phyloP scores from a whole-genome alignment of 805 yeast genomes.

The baker's yeast (Saccharomyces cerevisiae) region DNA sequence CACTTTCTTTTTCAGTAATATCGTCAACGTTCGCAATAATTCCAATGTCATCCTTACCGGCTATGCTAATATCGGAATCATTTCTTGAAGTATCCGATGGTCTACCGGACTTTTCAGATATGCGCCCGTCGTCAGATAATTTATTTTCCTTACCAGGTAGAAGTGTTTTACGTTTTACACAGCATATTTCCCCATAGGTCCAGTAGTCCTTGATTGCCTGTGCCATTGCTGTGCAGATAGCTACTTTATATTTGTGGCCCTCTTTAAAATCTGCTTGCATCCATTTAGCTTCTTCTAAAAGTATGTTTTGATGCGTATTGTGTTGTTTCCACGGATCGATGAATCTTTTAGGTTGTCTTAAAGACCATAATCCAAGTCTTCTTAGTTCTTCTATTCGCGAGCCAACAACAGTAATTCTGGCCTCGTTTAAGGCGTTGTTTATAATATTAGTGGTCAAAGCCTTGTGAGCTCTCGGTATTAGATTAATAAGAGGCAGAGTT shows the following conservation, averaged over 20 bases:
- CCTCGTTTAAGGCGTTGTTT: slow-evolving; percentile 80
- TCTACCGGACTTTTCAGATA: background rate
- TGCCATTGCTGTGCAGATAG: slow-evolving; percentile 62
- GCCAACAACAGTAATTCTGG: slow-evolving; percentile 80
- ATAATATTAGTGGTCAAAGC: slow-evolving; percentile 76
- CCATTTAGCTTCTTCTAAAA: slow-evolving; percentile 78
- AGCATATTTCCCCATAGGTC: slow-evolving; percentile 61
- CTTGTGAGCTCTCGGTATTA: slow-evolving; percentile 80
- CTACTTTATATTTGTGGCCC: slow-evolving; percentile 57
- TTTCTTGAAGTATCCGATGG: background rate
- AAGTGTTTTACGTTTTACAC: slow-evolving; percentile 48
- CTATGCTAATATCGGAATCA: background rate
- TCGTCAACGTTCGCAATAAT: background rate
- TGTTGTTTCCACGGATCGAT: slow-evolving; percentile 51
- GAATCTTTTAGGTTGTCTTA: slow-evolving; percentile 71
- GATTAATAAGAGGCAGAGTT: slow-evolving; percentile 72
- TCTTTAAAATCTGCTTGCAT: slow-evolving; percentile 72
- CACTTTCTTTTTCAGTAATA: background rate
- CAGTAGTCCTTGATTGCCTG: slow-evolving; percentile 72
- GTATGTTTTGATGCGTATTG: slow-evolving; percentile 60
- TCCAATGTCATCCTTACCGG: background rate
- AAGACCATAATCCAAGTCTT: slow-evolving; percentile 80
- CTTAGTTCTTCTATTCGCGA: slow-evolving; percentile 88
- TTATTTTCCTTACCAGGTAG: background rate
- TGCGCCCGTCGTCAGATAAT: background rate